Base-by-base conservation (phyloP, 2,329 filamentous ascomycete genomes). In the Fusarium solani-melongenae region DNA sequence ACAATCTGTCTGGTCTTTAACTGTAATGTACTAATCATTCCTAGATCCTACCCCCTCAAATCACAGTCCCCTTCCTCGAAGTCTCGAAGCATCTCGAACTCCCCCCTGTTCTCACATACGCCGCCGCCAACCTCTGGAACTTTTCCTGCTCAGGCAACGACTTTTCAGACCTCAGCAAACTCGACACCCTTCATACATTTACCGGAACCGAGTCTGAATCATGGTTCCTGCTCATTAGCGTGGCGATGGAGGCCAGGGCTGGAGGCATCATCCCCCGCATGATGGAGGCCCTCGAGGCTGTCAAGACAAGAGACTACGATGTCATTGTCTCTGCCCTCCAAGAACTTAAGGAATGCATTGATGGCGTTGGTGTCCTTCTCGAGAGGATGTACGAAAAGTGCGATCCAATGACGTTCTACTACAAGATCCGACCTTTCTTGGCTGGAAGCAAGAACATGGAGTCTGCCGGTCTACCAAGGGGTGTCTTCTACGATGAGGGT, bases 371-470 rank as follows among this genome's bases (percentile, higher is more conserved):
- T 11, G 81, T 81, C 0, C 81, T 98, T 0, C 85, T 98, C 1
- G 88, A 92, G 69, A 89, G 94, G 55, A 98, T 98, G 95, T 93
- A 97, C 79, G 95, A 98, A 78, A 90, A 90, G 71, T 98, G 95
- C 80, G 92, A 96, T 69, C 95, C 95, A 0, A 90, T 93, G 78
- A 90, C 94, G 6, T 98, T 98, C 83, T 98, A 97, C 82, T 91
- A 97, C 82, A 89, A 91, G 49, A 96, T 98, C 74, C 89, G 96
- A 3, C 96, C 96, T 0, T 97, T 94, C 80, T 86, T 98, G 2
- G 95, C 96, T 0, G 96, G 96, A 4, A 95, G 94, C 81, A 97
- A 95, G 83, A 97, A 97, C 81, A 98, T 98, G 96, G 90, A 87
- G 9, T 90, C 92, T 9, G 94, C 94, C 0, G 96, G 95, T 0